Evolutionary conservation across 148 eudicot genomes (phyloP), one percentile per base, ranked within the genome.

Genomic region (Dysphania ambrosioides): DNA sequence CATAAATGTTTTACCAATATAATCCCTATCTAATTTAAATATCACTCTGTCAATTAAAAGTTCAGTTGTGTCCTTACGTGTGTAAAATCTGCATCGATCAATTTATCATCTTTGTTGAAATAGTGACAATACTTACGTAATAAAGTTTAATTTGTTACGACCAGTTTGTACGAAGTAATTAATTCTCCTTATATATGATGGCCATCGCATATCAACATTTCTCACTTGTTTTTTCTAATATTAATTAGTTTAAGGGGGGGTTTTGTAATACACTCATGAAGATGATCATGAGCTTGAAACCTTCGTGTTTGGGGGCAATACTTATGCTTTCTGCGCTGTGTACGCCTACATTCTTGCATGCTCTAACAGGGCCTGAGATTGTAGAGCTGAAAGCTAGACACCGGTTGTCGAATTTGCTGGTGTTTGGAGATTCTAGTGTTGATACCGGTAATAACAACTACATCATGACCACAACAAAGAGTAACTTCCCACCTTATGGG

Each of bases 381-480:
- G 16, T n/a, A 31, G 66, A 61, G 13, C 31, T 61, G 66, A 61
- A 9, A 31, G 66, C 66, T 61, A 61, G 31, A 15, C 66, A 61
- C 66, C 38, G 38, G 38, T 16, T 61, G 36, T 61, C 66, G n/a
- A 13, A 23, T 31, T 29, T 61, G 38, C 3, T 61, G 12, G 66
- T 61, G 66, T 61, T 61, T 5, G 66, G 66, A 6, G 66, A 61
- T 15, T 61, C 66, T 30, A 61, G 66, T 61, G 66, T 61, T 61
- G 66, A 61, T 30, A n/a, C 66, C 21, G 66, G 66, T 38, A 61
- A 61, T 38, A 61, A 61, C 38, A 61, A 61, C 12, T 10, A 38
- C 36, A 30, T 61, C 23, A 16, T 38, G 16, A 61, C 66, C 36
- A 18, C 66, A 9, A 15, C 18, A 38, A 61, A 61, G 66, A 61